These are phyloP conservation scores for Cardamine resedifolia DNA, from an alignment of 345 rosid genomes.

Conservation along the genomic window DNA sequence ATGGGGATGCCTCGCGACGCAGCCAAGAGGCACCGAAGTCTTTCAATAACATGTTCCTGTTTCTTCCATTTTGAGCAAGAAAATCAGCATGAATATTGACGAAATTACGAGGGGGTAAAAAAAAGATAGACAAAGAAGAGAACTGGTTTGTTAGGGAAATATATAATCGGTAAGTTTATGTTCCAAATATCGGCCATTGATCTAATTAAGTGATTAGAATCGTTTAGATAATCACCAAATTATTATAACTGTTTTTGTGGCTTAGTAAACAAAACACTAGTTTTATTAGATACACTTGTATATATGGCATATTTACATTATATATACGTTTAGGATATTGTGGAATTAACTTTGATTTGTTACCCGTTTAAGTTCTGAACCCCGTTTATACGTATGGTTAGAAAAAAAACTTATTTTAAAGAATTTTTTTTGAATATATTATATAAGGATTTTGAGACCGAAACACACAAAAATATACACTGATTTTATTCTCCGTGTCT, in stretches of 20 bases:
- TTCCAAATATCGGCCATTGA: background rate
- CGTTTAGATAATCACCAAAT: background rate
- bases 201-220: background rate
- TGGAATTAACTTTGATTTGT: background rate
- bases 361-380: background rate
- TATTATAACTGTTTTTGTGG: background rate
- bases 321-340: background rate
- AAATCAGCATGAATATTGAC: no score
- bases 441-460: slow-evolving; percentile 1
- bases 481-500: slow-evolving; percentile 11
- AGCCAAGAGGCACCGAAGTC: background rate
- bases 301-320: background rate
- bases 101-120: background rate
- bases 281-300: background rate
- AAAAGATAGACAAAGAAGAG: no score
- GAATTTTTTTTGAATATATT: no score
- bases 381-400: background rate
- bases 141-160: no score
- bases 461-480: background rate
- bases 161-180: background rate
- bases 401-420: no score
- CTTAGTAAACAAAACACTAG: background rate
- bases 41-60: background rate
- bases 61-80: background rate
- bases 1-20: background rate